phyloP scores from a whole-genome alignment of 2,329 filamentous ascomycete genomes.

The Colletotrichum sp. region DNA sequence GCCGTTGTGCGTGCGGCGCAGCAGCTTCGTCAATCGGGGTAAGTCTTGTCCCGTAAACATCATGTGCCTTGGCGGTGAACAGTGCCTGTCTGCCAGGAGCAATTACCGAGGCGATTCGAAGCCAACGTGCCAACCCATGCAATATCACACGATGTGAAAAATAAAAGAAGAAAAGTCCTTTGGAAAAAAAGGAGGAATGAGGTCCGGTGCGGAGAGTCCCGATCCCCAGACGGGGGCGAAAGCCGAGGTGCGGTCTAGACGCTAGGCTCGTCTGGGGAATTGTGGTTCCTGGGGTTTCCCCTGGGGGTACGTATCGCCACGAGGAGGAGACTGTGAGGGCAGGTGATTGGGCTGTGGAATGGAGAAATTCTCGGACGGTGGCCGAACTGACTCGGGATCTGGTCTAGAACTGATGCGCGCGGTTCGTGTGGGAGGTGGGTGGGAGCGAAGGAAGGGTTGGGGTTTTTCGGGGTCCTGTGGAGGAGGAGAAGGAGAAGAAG shows the following conservation, averaged over 20 bases:
- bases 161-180: neutral
- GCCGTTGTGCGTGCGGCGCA: neutral
- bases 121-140: neutral
- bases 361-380: conserved; percentile 18
- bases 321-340: neutral
- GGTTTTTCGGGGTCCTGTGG: neutral
- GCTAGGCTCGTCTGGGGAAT: conserved; percentile 17
- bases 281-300: conserved; percentile 3
- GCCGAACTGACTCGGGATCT: conserved; percentile 9
- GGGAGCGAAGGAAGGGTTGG: neutral
- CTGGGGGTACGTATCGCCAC: neutral
- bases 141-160: neutral
- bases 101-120: neutral
- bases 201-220: neutral
- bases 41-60: neutral
- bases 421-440: neutral
- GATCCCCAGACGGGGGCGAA: conserved; percentile 18
- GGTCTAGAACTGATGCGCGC: conserved; percentile 4
- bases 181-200: neutral
- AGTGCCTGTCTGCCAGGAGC: neutral
- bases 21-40: neutral
- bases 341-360: neutral
- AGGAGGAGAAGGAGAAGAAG: neutral
- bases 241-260: conserved; percentile 5
- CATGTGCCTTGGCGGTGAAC: neutral